Conservation (phyloP, 2,329 filamentous ascomycete species). For the Metarhizium humberi region DNA sequence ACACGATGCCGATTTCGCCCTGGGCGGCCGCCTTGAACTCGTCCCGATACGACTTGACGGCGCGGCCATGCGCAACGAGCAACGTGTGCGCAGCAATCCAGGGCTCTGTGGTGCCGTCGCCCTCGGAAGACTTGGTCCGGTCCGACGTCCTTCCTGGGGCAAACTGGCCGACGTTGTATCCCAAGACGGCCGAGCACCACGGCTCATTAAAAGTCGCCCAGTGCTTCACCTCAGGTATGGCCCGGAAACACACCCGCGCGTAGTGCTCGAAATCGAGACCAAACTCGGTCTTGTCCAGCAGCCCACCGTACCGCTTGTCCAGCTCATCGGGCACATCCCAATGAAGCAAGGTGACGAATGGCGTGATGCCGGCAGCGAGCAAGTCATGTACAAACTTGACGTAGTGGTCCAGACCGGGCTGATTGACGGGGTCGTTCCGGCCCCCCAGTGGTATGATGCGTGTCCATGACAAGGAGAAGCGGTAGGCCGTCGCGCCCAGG, state of each 20-base stretch:
- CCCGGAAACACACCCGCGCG: slow-evolving; percentile 65
- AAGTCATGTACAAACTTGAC: slow-evolving; percentile 70
- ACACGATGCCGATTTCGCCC: slow-evolving; percentile 77
- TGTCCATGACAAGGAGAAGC: slow-evolving; percentile 79
- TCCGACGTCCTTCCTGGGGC: slow-evolving; percentile 78
- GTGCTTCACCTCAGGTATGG: slow-evolving; percentile 67
- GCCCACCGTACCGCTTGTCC: slow-evolving; percentile 71
- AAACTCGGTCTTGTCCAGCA: slow-evolving; percentile 75
- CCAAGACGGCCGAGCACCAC: slow-evolving; percentile 74
- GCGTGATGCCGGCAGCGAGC: slow-evolving; percentile 64
- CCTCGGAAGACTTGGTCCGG: slow-evolving; percentile 57
- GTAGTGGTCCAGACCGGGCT: slow-evolving; percentile 70
- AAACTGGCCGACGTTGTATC: slow-evolving; percentile 68
- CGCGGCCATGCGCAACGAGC: slow-evolving; percentile 68
- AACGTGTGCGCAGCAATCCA: slow-evolving; percentile 79
- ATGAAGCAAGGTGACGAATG: slow-evolving; percentile 77
- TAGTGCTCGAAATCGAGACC: slow-evolving; percentile 73
- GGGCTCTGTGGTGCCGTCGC: slow-evolving; percentile 67
- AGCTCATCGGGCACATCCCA: slow-evolving; percentile 79
- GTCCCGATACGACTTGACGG: slow-evolving; percentile 73
- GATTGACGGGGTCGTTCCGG: slow-evolving; percentile 72
- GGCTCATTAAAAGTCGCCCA: slow-evolving; percentile 93
- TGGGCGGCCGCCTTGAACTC: slow-evolving; percentile 66
- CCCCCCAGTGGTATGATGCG: slow-evolving; percentile 81
- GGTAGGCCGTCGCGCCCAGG: slow-evolving; percentile 65